These are phyloP conservation scores for Yueomyces sinensis DNA, from an alignment of 805 yeast species.

Conservation along the genomic window DNA sequence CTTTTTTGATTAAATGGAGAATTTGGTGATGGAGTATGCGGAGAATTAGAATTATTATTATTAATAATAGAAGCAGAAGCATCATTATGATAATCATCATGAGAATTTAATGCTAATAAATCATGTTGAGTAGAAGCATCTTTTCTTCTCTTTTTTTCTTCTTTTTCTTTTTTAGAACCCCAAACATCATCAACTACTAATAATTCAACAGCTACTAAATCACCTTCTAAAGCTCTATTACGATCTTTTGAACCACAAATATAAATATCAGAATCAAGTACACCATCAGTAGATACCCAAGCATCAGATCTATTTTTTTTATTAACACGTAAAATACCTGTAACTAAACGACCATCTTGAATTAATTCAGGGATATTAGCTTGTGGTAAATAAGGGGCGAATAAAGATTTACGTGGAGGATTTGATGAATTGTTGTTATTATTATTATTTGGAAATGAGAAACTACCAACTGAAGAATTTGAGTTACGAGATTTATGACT, in stretches of 20 bases:
- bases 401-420: conserved; percentile 59
- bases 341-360: conserved; percentile 79
- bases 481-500: conserved; percentile 74
- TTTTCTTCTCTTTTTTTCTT: conserved; percentile 89
- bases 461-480: conserved; percentile 45
- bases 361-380: conserved; percentile 81
- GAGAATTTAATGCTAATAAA: conserved; percentile 26
- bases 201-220: conserved; percentile 88
- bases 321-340: conserved; percentile 87
- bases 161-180: conserved; percentile 92
- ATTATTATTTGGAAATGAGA: conserved; percentile 28
- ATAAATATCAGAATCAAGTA: conserved; percentile 90
- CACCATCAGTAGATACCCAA: conserved; percentile 93
- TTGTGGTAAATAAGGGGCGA: conserved; percentile 94
- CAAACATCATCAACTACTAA: conserved; percentile 95
- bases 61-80: conserved; percentile 45
- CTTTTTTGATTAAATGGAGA: neutral
- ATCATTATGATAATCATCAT: conserved; percentile 68
- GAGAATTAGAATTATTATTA: conserved; percentile 5
- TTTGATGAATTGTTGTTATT: conserved; percentile 25
- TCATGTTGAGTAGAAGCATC: conserved; percentile 34
- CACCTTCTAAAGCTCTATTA: conserved; percentile 95
- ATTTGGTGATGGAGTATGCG: conserved; percentile 6
- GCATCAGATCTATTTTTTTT: conserved; percentile 96
- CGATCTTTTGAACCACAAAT: conserved; percentile 98